Conservation (phyloP, 768 basidiomycete species). For the Heimioporus sp. region DNA sequence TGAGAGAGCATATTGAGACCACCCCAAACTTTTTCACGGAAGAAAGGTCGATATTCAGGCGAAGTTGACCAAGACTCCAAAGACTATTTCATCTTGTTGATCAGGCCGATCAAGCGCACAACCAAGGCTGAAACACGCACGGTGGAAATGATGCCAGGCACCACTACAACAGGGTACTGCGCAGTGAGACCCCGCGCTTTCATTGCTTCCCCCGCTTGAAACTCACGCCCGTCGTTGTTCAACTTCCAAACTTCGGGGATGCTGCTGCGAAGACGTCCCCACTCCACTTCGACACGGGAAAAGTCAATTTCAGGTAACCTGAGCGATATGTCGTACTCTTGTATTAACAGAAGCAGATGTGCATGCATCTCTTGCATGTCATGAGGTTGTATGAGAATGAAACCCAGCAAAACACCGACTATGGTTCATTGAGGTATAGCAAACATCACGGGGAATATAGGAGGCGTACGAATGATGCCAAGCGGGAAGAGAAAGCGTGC, state of each 20-base stretch:
- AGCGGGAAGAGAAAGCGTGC: conserved; percentile 66
- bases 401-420: conserved; percentile 69
- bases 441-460: background rate
- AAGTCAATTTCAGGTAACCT: conserved; percentile 65
- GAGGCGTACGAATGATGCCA: conserved; percentile 57
- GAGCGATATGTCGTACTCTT: conserved; percentile 67
- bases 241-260: conserved; percentile 85
- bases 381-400: conserved; percentile 62
- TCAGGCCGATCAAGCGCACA: background rate
- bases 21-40: conserved; percentile 86
- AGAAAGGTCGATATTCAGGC: conserved; percentile 82
- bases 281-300: conserved; percentile 67
- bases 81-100: conserved; percentile 40
- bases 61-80: conserved; percentile 94
- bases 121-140: conserved; percentile 38
- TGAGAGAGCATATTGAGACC: conserved; percentile 83
- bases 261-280: conserved; percentile 60
- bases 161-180: conserved; percentile 76
- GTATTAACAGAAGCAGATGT: conserved; percentile 62
- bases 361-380: conserved; percentile 69
- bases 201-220: conserved; percentile 70
- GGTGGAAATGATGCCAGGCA: conserved; percentile 89
- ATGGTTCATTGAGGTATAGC: conserved; percentile 1
- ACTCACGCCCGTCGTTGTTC: conserved; percentile 77
- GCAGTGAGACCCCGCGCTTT: conserved; percentile 64